Conservation (phyloP, 495 filamentous ascomycete genomes). For the Viridothelium virens region DNA sequence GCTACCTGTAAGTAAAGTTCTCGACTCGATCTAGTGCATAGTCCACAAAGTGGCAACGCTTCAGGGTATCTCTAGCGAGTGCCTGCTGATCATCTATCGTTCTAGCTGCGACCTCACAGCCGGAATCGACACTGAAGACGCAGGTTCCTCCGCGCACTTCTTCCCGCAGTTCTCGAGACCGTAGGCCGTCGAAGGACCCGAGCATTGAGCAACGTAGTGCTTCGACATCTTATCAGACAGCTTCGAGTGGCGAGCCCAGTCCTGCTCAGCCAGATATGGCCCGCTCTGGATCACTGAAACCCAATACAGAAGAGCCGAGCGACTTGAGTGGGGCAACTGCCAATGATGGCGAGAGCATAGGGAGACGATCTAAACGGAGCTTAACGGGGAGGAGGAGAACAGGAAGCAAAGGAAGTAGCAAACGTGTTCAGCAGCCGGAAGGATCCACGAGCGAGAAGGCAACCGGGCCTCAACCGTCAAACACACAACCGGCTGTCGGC, state of each 20-base stretch:
- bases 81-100: neutral
- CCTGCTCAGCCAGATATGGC: neutral
- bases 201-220: slow-evolving; percentile 1
- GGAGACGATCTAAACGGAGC: slow-evolving; percentile 59
- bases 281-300: neutral
- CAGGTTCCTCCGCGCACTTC: slow-evolving; percentile 7
- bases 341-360: slow-evolving; percentile 44
- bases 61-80: neutral
- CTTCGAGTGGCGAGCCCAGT: neutral
- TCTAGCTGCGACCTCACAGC: neutral
- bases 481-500: slow-evolving; percentile 22
- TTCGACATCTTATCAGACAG: slow-evolving; percentile 1
- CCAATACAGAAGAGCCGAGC: neutral
- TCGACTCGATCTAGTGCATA: neutral
- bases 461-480: slow-evolving; percentile 39
- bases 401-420: slow-evolving; percentile 60
- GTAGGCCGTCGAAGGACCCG: neutral
- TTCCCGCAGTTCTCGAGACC: neutral
- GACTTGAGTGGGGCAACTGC: slow-evolving; percentile 6
- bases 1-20: neutral
- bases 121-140: slow-evolving; percentile 3
- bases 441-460: slow-evolving; percentile 28
- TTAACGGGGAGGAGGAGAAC: slow-evolving; percentile 59
- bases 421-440: slow-evolving; percentile 44
- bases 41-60: neutral